Evolutionary conservation across 129 eudicot genomes (phyloP).

Genomic region (Gnaphalium uliginosum): DNA sequence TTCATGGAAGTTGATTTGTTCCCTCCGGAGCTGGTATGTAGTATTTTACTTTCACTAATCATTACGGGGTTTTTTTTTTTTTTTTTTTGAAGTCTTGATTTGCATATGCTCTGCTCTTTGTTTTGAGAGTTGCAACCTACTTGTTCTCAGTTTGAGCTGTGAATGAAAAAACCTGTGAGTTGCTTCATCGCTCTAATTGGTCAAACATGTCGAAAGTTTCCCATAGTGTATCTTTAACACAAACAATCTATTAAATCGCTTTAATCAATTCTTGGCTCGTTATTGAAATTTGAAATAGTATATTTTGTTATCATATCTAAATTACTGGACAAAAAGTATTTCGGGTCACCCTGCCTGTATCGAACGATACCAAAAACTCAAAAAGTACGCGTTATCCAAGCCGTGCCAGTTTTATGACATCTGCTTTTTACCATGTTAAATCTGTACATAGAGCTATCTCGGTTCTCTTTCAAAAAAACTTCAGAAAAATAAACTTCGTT

Average conservation of each 20-base stretch:
- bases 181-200: background rate
- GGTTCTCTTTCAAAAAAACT: too few relatives aligned
- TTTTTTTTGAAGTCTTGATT: background rate
- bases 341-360: background rate
- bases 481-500: background rate
- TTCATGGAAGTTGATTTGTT: slow-evolving; percentile 53
- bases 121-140: background rate
- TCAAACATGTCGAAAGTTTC: background rate
- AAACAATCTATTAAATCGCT: background rate
- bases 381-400: background rate
- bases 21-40: slow-evolving; percentile 59
- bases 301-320: too few relatives aligned
- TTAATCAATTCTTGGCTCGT: background rate
- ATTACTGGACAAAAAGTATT: background rate
- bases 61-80: too few relatives aligned
- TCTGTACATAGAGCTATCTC: background rate
- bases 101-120: background rate
- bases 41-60: background rate
- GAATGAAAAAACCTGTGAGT: too few relatives aligned
- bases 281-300: background rate
- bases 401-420: too few relatives aligned
- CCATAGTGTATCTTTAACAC: background rate
- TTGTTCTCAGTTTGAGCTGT: background rate
- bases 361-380: background rate
- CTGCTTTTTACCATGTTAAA: background rate